Base-by-base conservation (phyloP, 2,329 filamentous ascomycete genomes). In the Microdochium paspali region DNA sequence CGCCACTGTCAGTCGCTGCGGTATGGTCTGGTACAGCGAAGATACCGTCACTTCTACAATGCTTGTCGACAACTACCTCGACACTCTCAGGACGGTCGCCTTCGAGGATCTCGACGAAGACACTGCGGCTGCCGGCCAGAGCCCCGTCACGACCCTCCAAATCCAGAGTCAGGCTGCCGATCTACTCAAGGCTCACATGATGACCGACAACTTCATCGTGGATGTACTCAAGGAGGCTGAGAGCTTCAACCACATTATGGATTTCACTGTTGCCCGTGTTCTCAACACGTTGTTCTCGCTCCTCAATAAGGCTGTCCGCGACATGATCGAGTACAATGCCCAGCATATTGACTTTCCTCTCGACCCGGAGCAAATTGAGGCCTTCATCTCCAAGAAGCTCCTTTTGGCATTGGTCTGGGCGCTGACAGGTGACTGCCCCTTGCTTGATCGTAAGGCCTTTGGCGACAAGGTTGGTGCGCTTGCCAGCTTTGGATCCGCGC, bases 1-100 rank as follows among this genome's bases (percentile, higher is more conserved):
- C 42, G 93, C 93, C 48, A 99, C 93, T n/a, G 93, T 99, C 61
- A 94, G 87, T 82, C 90, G 93, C 70, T 99, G 93, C 65, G 93
- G 93, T 76, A 99, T 99, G 93, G 94, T 99, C 13, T 99, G 93
- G 93, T 98, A 97, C 70, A 98, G 90, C 62, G 91, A 96, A 59
- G 94, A 98, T 61, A 97, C 90, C 24, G 91, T 99, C 35, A 91
- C 89, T 26, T 80, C 91, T 1, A 79, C 79, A 54, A 95, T 98
- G 86, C 87, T 97, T 82, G 85, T 97, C 35, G 76, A 81, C 52
- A 88, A 97, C 66, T 96, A 98, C 60, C 79, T 98, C 46, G 82
- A 93, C 51, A 82, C 84, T 44, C 79, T 98, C 32, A 84, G 85
- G 56, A 85, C 82, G 3, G 83, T 88, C 48, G 82, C 87, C 0